phyloP scores from a whole-genome alignment of 352 stramenopile genomes.

The Phytophthora sp. region DNA sequence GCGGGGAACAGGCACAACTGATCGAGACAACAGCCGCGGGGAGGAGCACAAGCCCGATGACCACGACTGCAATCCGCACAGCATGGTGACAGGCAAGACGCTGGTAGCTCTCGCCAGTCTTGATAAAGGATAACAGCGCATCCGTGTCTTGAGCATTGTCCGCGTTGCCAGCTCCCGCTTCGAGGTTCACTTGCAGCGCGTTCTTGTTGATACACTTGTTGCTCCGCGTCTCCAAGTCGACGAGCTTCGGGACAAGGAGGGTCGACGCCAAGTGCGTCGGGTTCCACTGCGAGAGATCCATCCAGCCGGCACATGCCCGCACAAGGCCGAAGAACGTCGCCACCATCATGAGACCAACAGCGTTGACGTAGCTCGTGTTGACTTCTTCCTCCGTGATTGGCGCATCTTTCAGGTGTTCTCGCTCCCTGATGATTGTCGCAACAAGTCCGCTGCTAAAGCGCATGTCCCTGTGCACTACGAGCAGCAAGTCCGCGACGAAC shows the following conservation, averaged over 20 bases:
- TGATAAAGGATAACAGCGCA: background rate
- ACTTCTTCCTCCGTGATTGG: slow-evolving; percentile 24
- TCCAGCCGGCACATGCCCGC: slow-evolving; percentile 14
- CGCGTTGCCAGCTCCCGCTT: background rate
- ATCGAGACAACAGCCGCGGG: slow-evolving; percentile 20
- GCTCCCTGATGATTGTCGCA: background rate
- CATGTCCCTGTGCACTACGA: slow-evolving; percentile 31
- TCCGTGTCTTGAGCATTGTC: slow-evolving; percentile 13
- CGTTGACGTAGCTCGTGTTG: slow-evolving; percentile 17
- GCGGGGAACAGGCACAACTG: slow-evolving; percentile 7
- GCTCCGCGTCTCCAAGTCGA: slow-evolving; percentile 17
- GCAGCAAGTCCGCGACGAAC: slow-evolving; percentile 32
- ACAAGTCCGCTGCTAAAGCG: slow-evolving; percentile 38
- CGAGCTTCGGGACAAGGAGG: slow-evolving; percentile 19
- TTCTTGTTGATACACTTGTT: slow-evolving; percentile 31
- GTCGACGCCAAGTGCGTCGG: slow-evolving; percentile 21
- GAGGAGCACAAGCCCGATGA: slow-evolving; percentile 19
- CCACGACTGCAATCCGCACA: slow-evolving; percentile 1
- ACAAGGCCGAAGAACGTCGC: slow-evolving; percentile 24
- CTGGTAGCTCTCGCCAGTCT: slow-evolving; percentile 5
- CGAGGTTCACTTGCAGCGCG: slow-evolving; percentile 13
- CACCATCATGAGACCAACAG: slow-evolving; percentile 16
- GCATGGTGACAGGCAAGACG: slow-evolving; percentile 10
- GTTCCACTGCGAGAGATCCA: slow-evolving; percentile 24
- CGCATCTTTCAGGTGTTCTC: slow-evolving; percentile 33